Percentiles rank a stretch among this genome's conserved stretches.
These are phyloP conservation scores for Mytilinidion resinicola DNA, from an alignment of 495 filamentous ascomycete genomes.

Conservation along the genomic window DNA sequence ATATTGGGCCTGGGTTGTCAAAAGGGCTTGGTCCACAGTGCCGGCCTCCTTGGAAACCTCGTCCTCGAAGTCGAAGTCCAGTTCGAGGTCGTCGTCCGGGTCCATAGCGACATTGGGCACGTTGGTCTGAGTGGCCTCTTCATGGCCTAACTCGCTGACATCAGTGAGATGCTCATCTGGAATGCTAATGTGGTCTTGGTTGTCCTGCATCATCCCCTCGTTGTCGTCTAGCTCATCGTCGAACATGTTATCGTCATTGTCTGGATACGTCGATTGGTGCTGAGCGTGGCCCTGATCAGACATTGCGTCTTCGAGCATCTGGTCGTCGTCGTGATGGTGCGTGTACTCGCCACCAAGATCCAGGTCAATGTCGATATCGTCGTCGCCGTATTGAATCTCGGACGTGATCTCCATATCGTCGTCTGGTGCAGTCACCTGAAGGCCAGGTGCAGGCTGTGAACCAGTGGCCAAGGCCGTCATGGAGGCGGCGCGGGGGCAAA, in stretches of 20 bases:
- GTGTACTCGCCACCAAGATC: conserved; percentile 46
- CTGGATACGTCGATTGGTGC: conserved; percentile 28
- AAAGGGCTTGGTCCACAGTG: conserved; percentile 18
- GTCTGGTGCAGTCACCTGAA: conserved; percentile 30
- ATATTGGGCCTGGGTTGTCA: not conserved
- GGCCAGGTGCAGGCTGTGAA: not conserved
- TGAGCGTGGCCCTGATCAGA: conserved; percentile 29
- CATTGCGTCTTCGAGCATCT: conserved; percentile 49
- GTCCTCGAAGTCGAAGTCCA: conserved; percentile 29
- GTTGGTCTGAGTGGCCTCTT: conserved; percentile 7
- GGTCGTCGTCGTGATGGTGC: conserved; percentile 53
- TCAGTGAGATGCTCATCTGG: conserved; percentile 18
- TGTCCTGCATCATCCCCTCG: conserved; percentile 10
- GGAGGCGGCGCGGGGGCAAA: not conserved
- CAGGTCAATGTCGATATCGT: conserved; percentile 72
- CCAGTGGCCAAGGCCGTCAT: not conserved
- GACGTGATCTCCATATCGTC: conserved; percentile 53
- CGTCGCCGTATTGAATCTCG: conserved; percentile 43
- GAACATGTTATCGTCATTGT: conserved; percentile 44
- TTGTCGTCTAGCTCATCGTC: conserved; percentile 30
- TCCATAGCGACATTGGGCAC: conserved; percentile 23
- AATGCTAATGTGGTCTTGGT: conserved; percentile 6
- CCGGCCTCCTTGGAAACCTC: conserved; percentile 29
- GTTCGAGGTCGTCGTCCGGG: conserved; percentile 26
- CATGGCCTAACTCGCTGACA: conserved; percentile 6